A percentile compares a stretch with the other conserved stretches of the same genome.
phyloP scores from a whole-genome alignment of 768 basidiomycete species.

The Termitomyces sp. region DNA sequence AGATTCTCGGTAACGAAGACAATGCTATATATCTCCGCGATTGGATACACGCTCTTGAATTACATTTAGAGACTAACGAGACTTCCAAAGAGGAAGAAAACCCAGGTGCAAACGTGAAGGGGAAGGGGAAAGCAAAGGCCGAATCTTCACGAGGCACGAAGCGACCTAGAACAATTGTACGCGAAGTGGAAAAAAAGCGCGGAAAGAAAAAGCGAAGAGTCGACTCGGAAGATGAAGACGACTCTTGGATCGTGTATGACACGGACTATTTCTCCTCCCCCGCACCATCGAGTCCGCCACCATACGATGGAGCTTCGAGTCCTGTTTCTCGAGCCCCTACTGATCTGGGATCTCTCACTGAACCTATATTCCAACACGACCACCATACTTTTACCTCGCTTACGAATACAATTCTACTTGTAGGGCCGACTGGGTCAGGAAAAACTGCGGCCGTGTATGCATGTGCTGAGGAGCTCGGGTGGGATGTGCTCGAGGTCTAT shows the following conservation, averaged over 20 bases:
- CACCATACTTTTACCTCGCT: constrained; percentile 41
- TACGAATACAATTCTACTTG: constrained; percentile 83
- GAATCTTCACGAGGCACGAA: constrained; percentile 42
- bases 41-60: constrained; percentile 73
- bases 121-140: constrained; percentile 20
- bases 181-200: constrained; percentile 45
- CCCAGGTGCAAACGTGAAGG: constrained; percentile 25
- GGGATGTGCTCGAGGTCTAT: constrained; percentile 96
- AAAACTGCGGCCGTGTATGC: constrained; percentile 95
- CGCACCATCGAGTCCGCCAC: constrained; percentile 13
- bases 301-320: background rate
- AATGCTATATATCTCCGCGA: constrained; percentile 71
- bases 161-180: constrained; percentile 53
- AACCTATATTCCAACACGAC: background rate
- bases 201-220: constrained; percentile 54
- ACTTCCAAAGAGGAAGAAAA: constrained; percentile 11
- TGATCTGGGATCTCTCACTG: background rate
- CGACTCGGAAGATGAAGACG: constrained; percentile 56
- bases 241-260: constrained; percentile 55
- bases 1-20: constrained; percentile 77
- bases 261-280: constrained; percentile 28
- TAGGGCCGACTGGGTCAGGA: constrained; percentile 81
- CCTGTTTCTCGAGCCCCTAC: background rate
- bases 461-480: constrained; percentile 89
- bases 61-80: constrained; percentile 42